A percentile compares a stretch with the other conserved stretches of the same genome.
Conservation (phyloP, 2,329 filamentous ascomycete genomes). For the Endoconidiophora laricicola region DNA sequence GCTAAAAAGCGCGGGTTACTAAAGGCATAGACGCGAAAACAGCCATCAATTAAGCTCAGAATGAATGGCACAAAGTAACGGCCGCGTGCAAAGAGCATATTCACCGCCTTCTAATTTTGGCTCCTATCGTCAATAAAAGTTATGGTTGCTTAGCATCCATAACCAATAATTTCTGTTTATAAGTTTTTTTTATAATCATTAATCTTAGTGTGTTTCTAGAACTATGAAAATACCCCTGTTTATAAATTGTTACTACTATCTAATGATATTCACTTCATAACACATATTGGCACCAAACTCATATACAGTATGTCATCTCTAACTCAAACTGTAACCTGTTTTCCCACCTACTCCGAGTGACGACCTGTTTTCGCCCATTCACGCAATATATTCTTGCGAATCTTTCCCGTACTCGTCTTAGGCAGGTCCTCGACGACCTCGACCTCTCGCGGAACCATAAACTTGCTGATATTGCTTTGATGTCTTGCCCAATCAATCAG, state of each 20-base stretch:
- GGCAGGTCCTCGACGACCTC: constrained; percentile 77
- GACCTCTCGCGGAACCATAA: constrained; percentile 64
- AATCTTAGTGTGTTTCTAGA: no score
- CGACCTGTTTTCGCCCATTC: constrained; percentile 52
- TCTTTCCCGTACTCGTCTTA: constrained; percentile 93
- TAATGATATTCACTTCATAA: no score
- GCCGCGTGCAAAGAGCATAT: no score
- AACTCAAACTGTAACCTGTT: not conserved
- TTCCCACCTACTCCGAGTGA: not conserved
- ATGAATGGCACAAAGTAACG: constrained; percentile 6
- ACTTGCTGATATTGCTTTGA: constrained; percentile 66
- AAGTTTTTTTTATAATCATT: no score
- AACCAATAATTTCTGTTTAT: not conserved
- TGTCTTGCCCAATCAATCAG: constrained; percentile 77
- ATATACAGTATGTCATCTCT: no score
- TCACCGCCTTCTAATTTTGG: constrained; percentile 5
- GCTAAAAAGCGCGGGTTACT: not conserved
- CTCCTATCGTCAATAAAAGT: no score
- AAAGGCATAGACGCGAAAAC: not conserved
- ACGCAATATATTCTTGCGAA: constrained; percentile 84
- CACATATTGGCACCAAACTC: not conserved
- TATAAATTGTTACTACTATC: not conserved
- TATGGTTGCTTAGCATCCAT: no score
- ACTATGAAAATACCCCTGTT: no score
- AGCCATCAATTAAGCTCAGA: constrained; percentile 8